A percentile compares a stretch with the other conserved stretches of the same genome.
Evolutionary conservation across 2,329 filamentous ascomycete genomes (phyloP).

Genomic region (Fusarium veterinarium): DNA sequence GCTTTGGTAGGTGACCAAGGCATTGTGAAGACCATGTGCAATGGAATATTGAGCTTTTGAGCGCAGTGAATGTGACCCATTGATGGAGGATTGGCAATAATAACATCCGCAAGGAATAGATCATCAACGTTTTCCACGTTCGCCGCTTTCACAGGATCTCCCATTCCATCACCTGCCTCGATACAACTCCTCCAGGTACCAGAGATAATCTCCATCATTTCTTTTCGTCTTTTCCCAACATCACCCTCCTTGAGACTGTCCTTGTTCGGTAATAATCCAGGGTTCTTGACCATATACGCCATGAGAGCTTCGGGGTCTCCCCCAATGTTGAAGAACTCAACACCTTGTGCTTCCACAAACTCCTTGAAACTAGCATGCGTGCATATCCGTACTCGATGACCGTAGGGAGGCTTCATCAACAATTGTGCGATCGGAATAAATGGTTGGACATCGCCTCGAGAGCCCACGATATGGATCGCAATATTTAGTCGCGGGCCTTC

Average conservation of each 20-base stretch:
- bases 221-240: conserved; percentile 49
- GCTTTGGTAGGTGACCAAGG: conserved; percentile 73
- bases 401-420: conserved; percentile 50
- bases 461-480: conserved; percentile 50
- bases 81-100: conserved; percentile 65
- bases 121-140: conserved; percentile 42
- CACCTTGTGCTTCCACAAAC: conserved; percentile 62
- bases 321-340: conserved; percentile 69
- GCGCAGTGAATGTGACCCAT: conserved; percentile 66
- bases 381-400: conserved; percentile 67
- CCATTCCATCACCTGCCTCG: conserved; percentile 50
- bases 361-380: conserved; percentile 66
- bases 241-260: conserved; percentile 53
- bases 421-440: conserved; percentile 68
- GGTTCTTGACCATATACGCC: conserved; percentile 56
- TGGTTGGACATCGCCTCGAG: conserved; percentile 58
- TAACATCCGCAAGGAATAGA: conserved; percentile 65
- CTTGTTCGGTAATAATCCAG: conserved; percentile 52
- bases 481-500: conserved; percentile 45
- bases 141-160: conserved; percentile 42
- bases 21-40: conserved; percentile 71
- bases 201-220: conserved; percentile 54
- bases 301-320: conserved; percentile 64
- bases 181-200: conserved; percentile 53
- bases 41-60: conserved; percentile 59